These are phyloP conservation scores for Phytophthora foliorum DNA, from an alignment of 352 stramenopile genomes.

Conservation along the genomic window DNA sequence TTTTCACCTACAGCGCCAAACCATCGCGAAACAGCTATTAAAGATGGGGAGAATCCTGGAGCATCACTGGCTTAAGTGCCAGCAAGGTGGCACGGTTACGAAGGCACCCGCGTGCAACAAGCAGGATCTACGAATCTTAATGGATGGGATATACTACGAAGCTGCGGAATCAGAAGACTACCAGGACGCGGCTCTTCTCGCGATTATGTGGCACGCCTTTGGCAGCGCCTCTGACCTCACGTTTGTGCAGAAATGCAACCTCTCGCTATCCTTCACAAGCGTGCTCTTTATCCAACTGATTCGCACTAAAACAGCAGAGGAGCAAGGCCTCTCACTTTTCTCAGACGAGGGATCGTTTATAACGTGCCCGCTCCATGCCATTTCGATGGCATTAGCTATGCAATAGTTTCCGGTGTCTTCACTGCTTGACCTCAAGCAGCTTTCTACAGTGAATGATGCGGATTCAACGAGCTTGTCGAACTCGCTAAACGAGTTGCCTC, in stretches of 20 bases:
- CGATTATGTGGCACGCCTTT: slow-evolving; percentile 26
- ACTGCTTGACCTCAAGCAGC: neutral
- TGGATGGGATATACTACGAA: neutral
- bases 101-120: slow-evolving; percentile 12
- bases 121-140: neutral
- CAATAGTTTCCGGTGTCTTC: neutral
- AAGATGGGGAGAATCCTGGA: slow-evolving; percentile 11
- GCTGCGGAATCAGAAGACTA: slow-evolving; percentile 7
- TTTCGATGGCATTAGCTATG: neutral
- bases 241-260: slow-evolving; percentile 19
- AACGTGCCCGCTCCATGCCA: no score
- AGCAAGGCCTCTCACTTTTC: no score
- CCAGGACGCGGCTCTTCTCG: slow-evolving; percentile 22
- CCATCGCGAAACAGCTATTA: neutral
- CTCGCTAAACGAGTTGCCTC: no score
- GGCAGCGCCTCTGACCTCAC: slow-evolving; percentile 3
- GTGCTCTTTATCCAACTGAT: slow-evolving; percentile 15
- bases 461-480: no score
- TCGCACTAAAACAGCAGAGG: neutral
- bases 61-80: slow-evolving; percentile 8
- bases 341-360: no score
- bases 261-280: slow-evolving; percentile 1
- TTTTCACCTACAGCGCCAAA: neutral
- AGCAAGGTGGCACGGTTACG: neutral
- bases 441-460: neutral